A percentile compares a stretch with the other conserved stretches of the same genome.
phyloP scores from a whole-genome alignment of 768 basidiomycete genomes.

The Nidula microcarpa region DNA sequence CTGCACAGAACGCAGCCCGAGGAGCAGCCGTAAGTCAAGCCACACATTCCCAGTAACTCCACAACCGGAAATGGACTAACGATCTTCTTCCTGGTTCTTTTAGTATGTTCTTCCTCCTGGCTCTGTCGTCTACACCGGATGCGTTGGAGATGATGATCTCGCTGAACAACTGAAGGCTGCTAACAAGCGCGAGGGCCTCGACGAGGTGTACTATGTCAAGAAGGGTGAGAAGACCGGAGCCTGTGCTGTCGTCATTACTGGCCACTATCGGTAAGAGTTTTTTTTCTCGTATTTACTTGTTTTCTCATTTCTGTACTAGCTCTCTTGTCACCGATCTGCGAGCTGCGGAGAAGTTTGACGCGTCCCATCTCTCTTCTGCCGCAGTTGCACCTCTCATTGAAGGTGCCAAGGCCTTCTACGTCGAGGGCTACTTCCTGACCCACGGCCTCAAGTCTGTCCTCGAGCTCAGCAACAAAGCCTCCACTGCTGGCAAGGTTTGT shows the following conservation, averaged over 20 bases:
- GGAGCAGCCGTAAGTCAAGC: conserved; percentile 87
- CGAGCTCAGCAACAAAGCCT: conserved; percentile 74
- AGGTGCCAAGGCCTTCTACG: conserved; percentile 83
- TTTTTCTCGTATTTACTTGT: no score
- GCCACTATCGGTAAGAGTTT: conserved; percentile 83
- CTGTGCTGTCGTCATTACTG: conserved; percentile 94
- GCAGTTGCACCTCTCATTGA: conserved; percentile 74
- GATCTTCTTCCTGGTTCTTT: conserved; percentile 7
- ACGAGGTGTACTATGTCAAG: conserved; percentile 86
- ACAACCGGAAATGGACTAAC: conserved; percentile 1
- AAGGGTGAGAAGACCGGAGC: conserved; percentile 89
- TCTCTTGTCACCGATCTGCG: conserved; percentile 92
- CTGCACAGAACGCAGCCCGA: conserved; percentile 94
- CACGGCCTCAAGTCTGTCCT: conserved; percentile 77
- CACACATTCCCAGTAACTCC: background rate
- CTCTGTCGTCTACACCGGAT: conserved; percentile 92
- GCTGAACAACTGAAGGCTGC: conserved; percentile 85
- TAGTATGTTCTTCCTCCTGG: conserved; percentile 88
- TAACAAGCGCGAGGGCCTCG: conserved; percentile 89
- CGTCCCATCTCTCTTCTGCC: conserved; percentile 73
- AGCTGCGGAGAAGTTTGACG: conserved; percentile 86
- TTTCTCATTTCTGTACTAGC: no score
- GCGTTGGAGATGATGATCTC: conserved; percentile 91
- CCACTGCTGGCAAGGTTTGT: conserved; percentile 68
- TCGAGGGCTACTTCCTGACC: conserved; percentile 97